Evolutionary conservation across 768 basidiomycete genomes (phyloP).

Genomic region (Tulasnella sp.): DNA sequence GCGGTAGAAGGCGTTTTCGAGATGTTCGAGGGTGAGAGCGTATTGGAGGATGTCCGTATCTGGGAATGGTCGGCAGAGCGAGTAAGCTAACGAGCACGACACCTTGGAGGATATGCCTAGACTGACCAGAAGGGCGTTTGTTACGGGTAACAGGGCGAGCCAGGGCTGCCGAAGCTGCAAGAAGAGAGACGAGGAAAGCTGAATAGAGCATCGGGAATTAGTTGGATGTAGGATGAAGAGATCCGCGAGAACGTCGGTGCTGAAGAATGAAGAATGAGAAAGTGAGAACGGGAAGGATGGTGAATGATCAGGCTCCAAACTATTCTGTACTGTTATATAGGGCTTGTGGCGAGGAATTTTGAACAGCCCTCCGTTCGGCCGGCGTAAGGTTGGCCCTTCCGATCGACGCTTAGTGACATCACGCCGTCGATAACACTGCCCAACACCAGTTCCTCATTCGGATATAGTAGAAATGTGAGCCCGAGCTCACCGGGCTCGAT

Average conservation of each 20-base stretch:
- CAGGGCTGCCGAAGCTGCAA: background rate
- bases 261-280: background rate
- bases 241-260: background rate
- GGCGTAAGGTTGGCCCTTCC: background rate
- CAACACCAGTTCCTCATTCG: background rate
- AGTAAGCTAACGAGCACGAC: background rate
- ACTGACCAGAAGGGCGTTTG: background rate
- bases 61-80: background rate
- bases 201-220: background rate
- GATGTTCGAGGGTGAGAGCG: conserved; percentile 52
- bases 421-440: background rate
- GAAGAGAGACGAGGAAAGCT: background rate
- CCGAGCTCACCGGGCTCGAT: background rate
- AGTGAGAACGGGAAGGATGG: background rate
- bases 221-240: too few species aligned
- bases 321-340: background rate
- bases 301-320: background rate
- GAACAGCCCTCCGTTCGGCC: background rate
- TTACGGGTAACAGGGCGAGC: background rate
- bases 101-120: background rate
- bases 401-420: background rate
- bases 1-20: conserved; percentile 54
- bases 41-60: conserved; percentile 32
- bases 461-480: background rate
- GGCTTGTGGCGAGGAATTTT: background rate